A percentile compares a stretch with the other conserved stretches of the same genome.
phyloP scores from a whole-genome alignment of 306 rosid species.

The Ammopiptanthus mongolicus region DNA sequence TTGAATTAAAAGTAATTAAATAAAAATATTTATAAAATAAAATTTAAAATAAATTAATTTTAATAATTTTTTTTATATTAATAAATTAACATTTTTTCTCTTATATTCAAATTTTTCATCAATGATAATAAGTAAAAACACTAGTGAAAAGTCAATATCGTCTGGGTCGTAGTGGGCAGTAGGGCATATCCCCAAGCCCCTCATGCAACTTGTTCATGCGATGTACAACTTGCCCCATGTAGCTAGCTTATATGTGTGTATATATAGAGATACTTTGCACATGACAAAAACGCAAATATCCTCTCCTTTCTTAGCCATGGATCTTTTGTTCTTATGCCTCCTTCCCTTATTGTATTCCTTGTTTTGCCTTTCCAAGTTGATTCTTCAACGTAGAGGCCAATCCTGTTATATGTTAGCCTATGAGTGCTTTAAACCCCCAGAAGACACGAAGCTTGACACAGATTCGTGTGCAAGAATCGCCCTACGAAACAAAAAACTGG shows the following conservation, averaged over 20 bases:
- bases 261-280: conserved; percentile 9
- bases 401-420: conserved; percentile 69
- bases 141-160: conserved; percentile 10
- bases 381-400: conserved; percentile 43
- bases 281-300: background rate
- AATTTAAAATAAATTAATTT: too few species aligned
- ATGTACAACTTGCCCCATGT: conserved; percentile 20
- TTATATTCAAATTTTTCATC: too few species aligned
- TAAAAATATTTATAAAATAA: too few species aligned
- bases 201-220: conserved; percentile 15
- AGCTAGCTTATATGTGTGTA: background rate
- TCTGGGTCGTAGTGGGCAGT: background rate
- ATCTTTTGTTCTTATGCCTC: conserved; percentile 19
- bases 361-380: conserved; percentile 22
- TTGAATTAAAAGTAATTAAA: too few species aligned
- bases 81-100: too few species aligned
- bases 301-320: conserved; percentile 30
- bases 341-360: conserved; percentile 29
- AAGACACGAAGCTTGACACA: conserved; percentile 46
- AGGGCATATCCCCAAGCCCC: background rate
- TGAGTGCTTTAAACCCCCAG: conserved; percentile 62
- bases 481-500: conserved; percentile 51
- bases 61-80: too few species aligned
- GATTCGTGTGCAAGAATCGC: conserved; percentile 42
- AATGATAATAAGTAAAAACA: too few species aligned